Evolutionary conservation across 2,329 filamentous ascomycete species (phyloP), one percentile per base, ranked within the genome.

Genomic region (Fusarium beomiforme): DNA sequence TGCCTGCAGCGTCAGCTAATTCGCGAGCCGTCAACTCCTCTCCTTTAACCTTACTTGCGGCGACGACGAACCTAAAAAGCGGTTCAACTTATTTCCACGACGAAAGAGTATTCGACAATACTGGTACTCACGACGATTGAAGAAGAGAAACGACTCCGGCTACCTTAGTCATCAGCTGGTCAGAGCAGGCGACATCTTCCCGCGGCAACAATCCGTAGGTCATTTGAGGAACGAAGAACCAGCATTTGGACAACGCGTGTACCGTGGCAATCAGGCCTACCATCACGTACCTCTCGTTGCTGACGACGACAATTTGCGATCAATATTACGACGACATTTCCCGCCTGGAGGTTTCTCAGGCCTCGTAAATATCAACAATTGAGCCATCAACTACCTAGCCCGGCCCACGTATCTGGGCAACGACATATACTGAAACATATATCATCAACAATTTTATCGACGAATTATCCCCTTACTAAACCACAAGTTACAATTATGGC

Each of bases 401-500:
- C 54, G 46, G 43, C 37, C 37, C 55, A 62, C 65, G 29, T 43
- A 63, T 50, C 65, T 60, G 59, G 67, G 58, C 71, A 71, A 69
- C 66, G n/a, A 58, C 53, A 67, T 24, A 49, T 44, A 44, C 34
- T 43, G 23, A 58, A 37, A 43, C 21, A 54, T 46, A 21, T 39
- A 59, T 37, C 49, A 29, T 53, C n/a, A 56, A 33, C 51, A 65
- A 51, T 24, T 54, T 42, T 24, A 46, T 65, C 53, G 39, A 47
- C 55, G 46, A 39, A 64, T 36, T 41, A 39, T n/a, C 11, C n/a
- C 19, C 37, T 39, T 26, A 23, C 44, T 47, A 33, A 46, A 47
- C 17, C 37, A 54, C 34, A 54, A 31, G 11, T 60, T 36, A 70
- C 50, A 68, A 79, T 61, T 63, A 84, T 84, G 82, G 81, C 80